Conservation (phyloP, 495 filamentous ascomycete genomes). For the Evernia prunastri region DNA sequence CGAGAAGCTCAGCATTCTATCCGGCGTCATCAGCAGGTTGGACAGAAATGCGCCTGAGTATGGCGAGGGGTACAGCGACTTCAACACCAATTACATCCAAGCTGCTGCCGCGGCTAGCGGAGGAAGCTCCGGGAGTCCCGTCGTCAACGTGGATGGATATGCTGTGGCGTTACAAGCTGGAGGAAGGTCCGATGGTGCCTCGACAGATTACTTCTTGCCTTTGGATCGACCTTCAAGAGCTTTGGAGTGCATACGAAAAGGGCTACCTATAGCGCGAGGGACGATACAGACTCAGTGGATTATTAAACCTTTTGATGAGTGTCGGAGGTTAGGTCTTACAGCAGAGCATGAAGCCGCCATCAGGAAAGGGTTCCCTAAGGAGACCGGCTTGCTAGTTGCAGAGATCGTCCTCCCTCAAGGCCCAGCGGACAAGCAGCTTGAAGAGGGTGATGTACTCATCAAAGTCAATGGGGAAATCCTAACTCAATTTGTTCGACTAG, state of each 20-base stretch:
- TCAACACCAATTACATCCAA: constrained; percentile 99
- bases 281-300: constrained; percentile 99
- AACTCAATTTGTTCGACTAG: constrained; percentile 89
- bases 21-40: constrained; percentile 91
- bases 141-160: constrained; percentile 90
- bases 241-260: constrained; percentile 73
- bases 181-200: constrained; percentile 85
- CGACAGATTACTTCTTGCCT: constrained; percentile 96
- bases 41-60: constrained; percentile 98
- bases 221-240: constrained; percentile 84
- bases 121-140: constrained; percentile 92
- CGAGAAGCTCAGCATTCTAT: constrained; percentile 96
- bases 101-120: constrained; percentile 93
- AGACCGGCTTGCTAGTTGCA: constrained; percentile 93
- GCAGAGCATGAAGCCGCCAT: constrained; percentile 80
- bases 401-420: constrained; percentile 92
- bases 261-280: constrained; percentile 68
- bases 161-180: constrained; percentile 93
- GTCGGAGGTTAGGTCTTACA: constrained; percentile 78
- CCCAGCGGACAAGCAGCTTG: constrained; percentile 73
- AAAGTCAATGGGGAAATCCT: constrained; percentile 91
- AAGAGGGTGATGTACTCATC: constrained; percentile 93
- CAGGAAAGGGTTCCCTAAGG: constrained; percentile 75
- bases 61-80: constrained; percentile 96
- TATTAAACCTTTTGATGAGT: constrained; percentile 95